Evolutionary conservation across 2,329 filamentous ascomycete species (phyloP).

Genomic region (Monosporascus sp.): DNA sequence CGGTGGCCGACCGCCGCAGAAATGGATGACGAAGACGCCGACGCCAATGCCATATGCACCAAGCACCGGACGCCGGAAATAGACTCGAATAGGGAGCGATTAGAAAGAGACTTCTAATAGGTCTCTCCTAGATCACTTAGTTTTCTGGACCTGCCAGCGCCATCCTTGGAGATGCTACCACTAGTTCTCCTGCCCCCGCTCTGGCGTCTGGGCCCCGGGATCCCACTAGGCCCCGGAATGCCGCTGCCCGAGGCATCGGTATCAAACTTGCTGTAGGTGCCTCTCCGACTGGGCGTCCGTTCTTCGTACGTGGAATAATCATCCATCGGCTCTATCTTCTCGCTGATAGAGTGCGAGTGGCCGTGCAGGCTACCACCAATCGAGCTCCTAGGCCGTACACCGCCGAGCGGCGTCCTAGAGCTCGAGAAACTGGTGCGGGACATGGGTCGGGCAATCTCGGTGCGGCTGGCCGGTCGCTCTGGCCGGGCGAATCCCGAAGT

Average conservation of each 20-base stretch:
- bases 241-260: constrained; percentile 31
- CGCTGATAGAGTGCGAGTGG: constrained; percentile 52
- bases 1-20: neutral
- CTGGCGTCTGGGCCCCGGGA: constrained; percentile 44
- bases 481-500: constrained; percentile 33
- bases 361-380: constrained; percentile 58
- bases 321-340: constrained; percentile 49
- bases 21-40: neutral
- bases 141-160: constrained; percentile 28
- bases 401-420: constrained; percentile 59
- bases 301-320: constrained; percentile 46
- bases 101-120: constrained; percentile 32
- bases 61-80: neutral
- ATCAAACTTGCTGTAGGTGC: constrained; percentile 47
- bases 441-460: constrained; percentile 55
- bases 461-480: constrained; percentile 48
- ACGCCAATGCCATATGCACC: neutral
- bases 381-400: constrained; percentile 63
- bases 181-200: constrained; percentile 40
- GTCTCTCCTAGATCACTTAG: constrained; percentile 50
- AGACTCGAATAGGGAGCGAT: neutral
- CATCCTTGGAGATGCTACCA: constrained; percentile 23
- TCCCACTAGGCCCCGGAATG: constrained; percentile 39
- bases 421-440: constrained; percentile 59
- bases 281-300: constrained; percentile 50